Evolutionary conservation across 495 filamentous ascomycete genomes (phyloP), one percentile per base, ranked within the genome.

Genomic region (Tuber aestivum): DNA sequence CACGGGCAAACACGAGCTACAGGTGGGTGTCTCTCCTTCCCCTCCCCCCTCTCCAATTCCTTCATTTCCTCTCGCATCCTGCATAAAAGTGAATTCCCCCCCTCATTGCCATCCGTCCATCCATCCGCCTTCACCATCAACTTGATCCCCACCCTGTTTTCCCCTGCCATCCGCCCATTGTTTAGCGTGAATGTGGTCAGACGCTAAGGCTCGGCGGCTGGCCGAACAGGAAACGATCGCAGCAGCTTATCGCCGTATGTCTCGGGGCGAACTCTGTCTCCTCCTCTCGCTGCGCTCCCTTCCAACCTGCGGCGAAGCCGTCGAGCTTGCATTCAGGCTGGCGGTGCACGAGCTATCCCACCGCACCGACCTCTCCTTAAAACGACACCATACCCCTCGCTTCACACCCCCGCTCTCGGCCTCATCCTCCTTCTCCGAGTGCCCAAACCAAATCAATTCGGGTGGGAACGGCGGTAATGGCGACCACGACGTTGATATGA

Each of bases 341-440:
- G 81, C 81, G 1, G 74, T 83, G 45, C 76, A 83, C 42, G 81
- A 83, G 23, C 81, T 83, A 74, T 80, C 81, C 18, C 80, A 80
- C 48, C 81, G 78, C 71, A 78, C 78, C 42, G 81, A 82, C 42
- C 80, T 82, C 70, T 69, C 74, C 1, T 70, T 74, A n/a, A 77
- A 74, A 32, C 27, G 71, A 38, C 27, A 70, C 23, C 80, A 82
- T 42, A 72, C 76, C 12, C 70, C 72, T 4, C 74, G 72, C 70
- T 72, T 78, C 50, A 78, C 78, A 41, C 78, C 78, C 37, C 78
- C 78, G 50, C 76, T 75, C 14, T 79, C 78, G 14, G 56, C 76
- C 2, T 72, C 78, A 10, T 72, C 76, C 42, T 79, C 78, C 23
- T 79, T 79, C 61, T 42, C 71, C 40, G 70, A 74, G 14, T 41